These are phyloP conservation scores for Pelargonium citronellum DNA, from an alignment of 441 rosid species.

Conservation along the genomic window DNA sequence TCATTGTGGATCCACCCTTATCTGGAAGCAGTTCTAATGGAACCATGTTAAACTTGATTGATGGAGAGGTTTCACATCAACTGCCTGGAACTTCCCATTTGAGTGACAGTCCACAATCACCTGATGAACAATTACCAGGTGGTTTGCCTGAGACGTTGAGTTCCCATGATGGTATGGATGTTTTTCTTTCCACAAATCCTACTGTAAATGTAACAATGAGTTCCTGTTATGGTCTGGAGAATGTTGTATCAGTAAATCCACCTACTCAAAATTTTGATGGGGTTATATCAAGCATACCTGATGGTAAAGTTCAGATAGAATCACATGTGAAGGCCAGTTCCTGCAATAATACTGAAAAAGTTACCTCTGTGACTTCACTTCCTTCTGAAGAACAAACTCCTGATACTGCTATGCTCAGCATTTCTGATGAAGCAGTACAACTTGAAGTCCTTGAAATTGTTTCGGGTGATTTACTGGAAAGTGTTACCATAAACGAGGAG, in stretches of 20 bases:
- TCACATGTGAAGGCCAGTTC: conserved; percentile 27
- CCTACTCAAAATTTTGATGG: conserved; percentile 18
- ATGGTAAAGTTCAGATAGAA: conserved; percentile 27
- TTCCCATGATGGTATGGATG: conserved; percentile 13
- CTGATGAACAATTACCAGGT: conserved; percentile 17
- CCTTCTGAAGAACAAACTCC: conserved; percentile 25
- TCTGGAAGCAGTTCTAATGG: conserved; percentile 28
- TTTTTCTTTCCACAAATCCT: not conserved
- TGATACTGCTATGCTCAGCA: conserved; percentile 12
- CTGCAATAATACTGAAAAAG: conserved; percentile 18
- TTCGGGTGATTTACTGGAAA: conserved; percentile 11
- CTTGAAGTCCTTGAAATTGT: conserved; percentile 17
- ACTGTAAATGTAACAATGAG: not conserved
- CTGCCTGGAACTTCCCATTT: conserved; percentile 25
- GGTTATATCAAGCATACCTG: conserved; percentile 22
- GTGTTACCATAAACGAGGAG: conserved; percentile 13
- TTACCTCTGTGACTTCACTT: conserved; percentile 14
- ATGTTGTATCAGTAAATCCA: conserved; percentile 12
- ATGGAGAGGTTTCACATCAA: conserved; percentile 29
- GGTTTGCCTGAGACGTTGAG: conserved; percentile 21
- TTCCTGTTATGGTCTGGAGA: conserved; percentile 18
- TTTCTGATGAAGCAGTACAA: conserved; percentile 7
- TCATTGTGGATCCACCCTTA: conserved; percentile 18
- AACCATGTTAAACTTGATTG: conserved; percentile 21
- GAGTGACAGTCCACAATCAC: conserved; percentile 21